Base-by-base conservation (phyloP, 2,329 filamentous ascomycete genomes). In the Stemphylium vesicarium region DNA sequence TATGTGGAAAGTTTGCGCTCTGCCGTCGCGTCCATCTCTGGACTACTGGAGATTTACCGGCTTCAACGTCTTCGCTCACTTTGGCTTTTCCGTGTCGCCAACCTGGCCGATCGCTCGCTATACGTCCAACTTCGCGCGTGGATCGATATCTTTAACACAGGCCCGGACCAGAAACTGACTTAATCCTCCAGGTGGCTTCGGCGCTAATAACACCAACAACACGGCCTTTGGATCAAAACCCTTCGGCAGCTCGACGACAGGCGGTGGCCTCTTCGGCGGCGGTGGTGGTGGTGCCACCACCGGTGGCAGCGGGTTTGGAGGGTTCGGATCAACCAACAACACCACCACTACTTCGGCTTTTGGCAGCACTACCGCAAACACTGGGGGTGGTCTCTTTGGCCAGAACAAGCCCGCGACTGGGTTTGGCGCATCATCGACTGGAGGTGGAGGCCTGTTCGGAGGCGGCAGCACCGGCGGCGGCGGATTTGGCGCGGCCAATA, bases 1-100 rank as follows among this genome's bases (percentile, higher is more conserved):
- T 74, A 75, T 64, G 71, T 75, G 63, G 63, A 62, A 58, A 60
- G 62, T 68, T 69, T 73, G 71, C 70, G 71, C 68, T 65, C 70
- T 62, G 56, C 53, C 50, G 48, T 68, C 68, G 65, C 63, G 66
- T 71, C 55, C 31, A 63, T 47, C 40, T 57, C 54, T 50, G 51
- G 38, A 41, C 20, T 38, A 50, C 36, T 56, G 44, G 16, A 20
- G 18, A 18, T 42, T 45, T 26, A 3, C 39, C 40, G 29, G 32
- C 37, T 43, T 33, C 35, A 29, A 38, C 52, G 11, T 18, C 33
- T 32, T 41, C 37, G 41, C 39, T 52, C 20, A 33, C 26, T 35
- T 18, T 36, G 33, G 18, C n/a, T 36, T 9, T 32, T 36, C 32
- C 8, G 9, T 36, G 10, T 6, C 32, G 32, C 42, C 15, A 32